Conservation (phyloP, 179 eudicot genomes). For the Nepenthes alata region DNA sequence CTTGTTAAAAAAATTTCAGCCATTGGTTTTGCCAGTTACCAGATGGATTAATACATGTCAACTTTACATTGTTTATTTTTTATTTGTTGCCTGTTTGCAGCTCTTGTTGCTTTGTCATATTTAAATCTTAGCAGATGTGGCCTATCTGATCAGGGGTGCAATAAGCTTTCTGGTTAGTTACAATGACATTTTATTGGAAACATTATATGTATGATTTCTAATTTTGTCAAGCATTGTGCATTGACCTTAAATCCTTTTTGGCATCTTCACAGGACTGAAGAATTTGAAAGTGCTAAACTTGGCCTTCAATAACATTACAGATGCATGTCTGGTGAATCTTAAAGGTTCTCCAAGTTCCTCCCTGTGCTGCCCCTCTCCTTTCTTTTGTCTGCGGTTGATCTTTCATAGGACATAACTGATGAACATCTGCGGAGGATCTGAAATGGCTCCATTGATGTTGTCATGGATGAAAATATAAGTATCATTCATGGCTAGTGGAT, state of each 20-base stretch:
- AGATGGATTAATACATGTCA: neutral
- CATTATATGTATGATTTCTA: neutral
- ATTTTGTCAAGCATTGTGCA: neutral
- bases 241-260: constrained; percentile 1
- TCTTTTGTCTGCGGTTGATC: neutral
- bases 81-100: constrained; percentile 27
- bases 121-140: constrained; percentile 82
- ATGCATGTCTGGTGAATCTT: constrained; percentile 63
- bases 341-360: constrained; percentile 36
- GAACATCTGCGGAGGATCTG: too few relatives aligned
- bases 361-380: constrained; percentile 3
- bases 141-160: constrained; percentile 65
- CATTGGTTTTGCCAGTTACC: neutral
- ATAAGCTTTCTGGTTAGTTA: constrained; percentile 63
- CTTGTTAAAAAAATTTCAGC: too few relatives aligned
- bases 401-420: neutral
- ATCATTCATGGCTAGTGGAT: too few relatives aligned
- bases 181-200: neutral
- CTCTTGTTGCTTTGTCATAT: constrained; percentile 59
- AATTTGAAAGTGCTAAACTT: constrained; percentile 66
- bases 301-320: constrained; percentile 75
- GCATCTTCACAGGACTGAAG: constrained; percentile 33
- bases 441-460: too few relatives aligned
- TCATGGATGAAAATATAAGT: too few relatives aligned
- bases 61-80: neutral